Conservation (phyloP, 805 yeast species). For the Yarrowia sp. region DNA sequence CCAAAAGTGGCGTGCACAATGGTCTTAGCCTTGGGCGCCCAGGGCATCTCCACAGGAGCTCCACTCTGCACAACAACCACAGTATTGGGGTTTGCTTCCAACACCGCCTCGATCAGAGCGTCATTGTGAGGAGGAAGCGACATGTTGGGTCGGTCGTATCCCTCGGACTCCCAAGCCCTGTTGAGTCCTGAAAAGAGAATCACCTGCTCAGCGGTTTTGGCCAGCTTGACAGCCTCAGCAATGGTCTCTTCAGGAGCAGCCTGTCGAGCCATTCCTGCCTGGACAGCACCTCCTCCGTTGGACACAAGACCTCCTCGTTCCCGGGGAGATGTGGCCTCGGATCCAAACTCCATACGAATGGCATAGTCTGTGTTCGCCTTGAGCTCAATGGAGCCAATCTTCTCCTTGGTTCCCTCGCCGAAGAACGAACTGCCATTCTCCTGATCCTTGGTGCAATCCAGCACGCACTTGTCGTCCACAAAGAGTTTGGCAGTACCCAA, state of each 20-base stretch:
- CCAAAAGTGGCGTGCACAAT: constrained; percentile 55
- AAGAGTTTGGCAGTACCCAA: constrained; percentile 56
- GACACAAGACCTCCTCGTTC: constrained; percentile 20
- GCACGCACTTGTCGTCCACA: constrained; percentile 50
- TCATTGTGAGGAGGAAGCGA: constrained; percentile 50
- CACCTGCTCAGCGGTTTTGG: constrained; percentile 48
- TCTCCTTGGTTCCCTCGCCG: constrained; percentile 55
- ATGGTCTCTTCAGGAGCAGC: constrained; percentile 39
- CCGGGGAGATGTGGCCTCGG: constrained; percentile 42
- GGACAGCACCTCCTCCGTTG: constrained; percentile 41
- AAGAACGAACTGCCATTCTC: constrained; percentile 49
- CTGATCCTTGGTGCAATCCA: constrained; percentile 57
- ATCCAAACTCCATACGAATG: constrained; percentile 50
- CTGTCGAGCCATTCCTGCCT: constrained; percentile 38
- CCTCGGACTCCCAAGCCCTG: constrained; percentile 58
- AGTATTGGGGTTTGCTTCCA: constrained; percentile 48
- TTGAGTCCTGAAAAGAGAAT: constrained; percentile 51
- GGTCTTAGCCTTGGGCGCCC: constrained; percentile 45
- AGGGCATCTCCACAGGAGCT: constrained; percentile 59
- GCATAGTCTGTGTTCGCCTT: constrained; percentile 47
- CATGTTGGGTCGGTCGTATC: constrained; percentile 52
- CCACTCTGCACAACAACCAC: constrained; percentile 59
- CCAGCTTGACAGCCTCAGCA: constrained; percentile 26
- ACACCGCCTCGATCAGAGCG: constrained; percentile 45
- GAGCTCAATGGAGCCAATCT: constrained; percentile 40